Evolutionary conservation across 495 filamentous ascomycete genomes (phyloP), one percentile per base, ranked within the genome.

Genomic region (Penicillium desertorum): DNA sequence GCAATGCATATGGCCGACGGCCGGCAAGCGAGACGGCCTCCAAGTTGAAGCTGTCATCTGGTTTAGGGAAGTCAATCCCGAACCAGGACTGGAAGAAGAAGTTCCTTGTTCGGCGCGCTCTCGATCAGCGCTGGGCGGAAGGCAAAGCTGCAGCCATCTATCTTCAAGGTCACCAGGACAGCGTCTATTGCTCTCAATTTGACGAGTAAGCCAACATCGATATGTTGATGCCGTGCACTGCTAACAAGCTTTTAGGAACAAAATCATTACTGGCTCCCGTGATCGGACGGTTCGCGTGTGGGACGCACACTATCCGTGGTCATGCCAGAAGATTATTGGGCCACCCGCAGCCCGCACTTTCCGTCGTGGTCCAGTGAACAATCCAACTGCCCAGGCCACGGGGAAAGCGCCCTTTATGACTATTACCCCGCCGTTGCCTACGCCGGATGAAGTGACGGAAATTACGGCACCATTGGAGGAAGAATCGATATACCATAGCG

Each of bases 141-240:
- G 88, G 89, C 57, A 82, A 85, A 51, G 88, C 89, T 23, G 87
- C 85, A 42, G 86, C 90, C 0, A 87, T 95, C 51, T 96, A 96
- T 69, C 77, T 98, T 17, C 88, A 93, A 65, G 94, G 95, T 1
- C 94, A 98, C 65, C 83, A 83, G 11, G 94, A 98, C 70, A 96
- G 90, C 60, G 92, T 98, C 23, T 98, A 98, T 73, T 98, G 94
- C 70, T 85, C 93, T 39, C 94, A 98, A 68, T 98, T 97, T 74
- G 94, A 98, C 69, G 92, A 98, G 88, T 90, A 83, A 57, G 87
- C 75, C 51, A 11, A 9, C 51, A 56, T 12, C 55, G 6, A 27
- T 17, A 14, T n/a, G 25, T 53, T 50, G 16, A 10, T 34, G 16
- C 2, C 8, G 34, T 30, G 20, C 43, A 14, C 55, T 45, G 50